phyloP scores from a whole-genome alignment of 2,329 filamentous ascomycete genomes.

The Anthostomella pinea region DNA sequence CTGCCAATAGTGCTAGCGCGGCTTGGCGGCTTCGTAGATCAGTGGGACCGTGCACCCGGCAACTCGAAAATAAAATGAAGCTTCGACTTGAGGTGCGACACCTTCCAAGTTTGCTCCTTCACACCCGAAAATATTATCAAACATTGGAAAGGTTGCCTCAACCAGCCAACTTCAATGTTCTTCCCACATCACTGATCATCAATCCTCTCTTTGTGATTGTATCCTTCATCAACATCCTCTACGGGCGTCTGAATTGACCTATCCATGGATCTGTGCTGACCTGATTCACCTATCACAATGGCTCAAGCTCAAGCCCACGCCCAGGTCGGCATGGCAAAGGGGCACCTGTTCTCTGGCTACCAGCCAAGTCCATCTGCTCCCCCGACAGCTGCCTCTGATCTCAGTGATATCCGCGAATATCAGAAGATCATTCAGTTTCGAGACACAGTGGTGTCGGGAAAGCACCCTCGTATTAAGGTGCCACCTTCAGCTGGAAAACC shows the following conservation, averaged over 20 bases:
- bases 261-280: conserved; percentile 9
- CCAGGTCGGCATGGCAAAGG: conserved; percentile 17
- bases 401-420: conserved; percentile 65
- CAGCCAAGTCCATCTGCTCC: conserved; percentile 17
- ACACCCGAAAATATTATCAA: background rate
- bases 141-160: background rate
- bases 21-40: background rate
- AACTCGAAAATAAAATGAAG: conserved; percentile 4
- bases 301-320: too few relatives aligned
- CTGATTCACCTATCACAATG: conserved; percentile 19
- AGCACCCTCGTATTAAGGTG: conserved; percentile 62
- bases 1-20: too few relatives aligned
- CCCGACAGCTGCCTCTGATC: conserved; percentile 33
- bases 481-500: conserved; percentile 35
- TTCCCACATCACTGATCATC: background rate
- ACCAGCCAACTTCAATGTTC: background rate
- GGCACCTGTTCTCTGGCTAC: conserved; percentile 17
- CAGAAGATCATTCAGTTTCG: conserved; percentile 77
- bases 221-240: background rate
- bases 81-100: too few relatives aligned
- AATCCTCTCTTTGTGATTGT: conserved; percentile 1
- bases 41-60: conserved; percentile 6
- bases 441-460: conserved; percentile 77
- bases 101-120: background rate
- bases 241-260: conserved; percentile 8